Base-by-base conservation (phyloP, 2,329 filamentous ascomycete genomes). In the Teratosphaeria zuluensis region DNA sequence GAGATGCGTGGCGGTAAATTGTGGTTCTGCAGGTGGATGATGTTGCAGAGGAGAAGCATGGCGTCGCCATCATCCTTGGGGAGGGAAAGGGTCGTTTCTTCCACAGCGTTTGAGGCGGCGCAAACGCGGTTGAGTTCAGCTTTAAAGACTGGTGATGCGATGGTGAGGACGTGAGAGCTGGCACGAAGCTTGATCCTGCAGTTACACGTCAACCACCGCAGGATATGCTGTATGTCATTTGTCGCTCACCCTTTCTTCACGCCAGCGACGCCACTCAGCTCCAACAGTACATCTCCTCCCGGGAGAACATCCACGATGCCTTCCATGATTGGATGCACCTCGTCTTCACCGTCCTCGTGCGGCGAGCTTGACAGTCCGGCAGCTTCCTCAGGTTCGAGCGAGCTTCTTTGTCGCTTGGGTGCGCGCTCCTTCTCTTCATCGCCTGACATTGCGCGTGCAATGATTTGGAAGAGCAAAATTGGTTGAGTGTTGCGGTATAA, bases 21-120 rank as follows among this genome's bases (percentile, higher is more conserved):
- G 46, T 67, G 62, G 59, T 68, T 64, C 56, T 64, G 65, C 5
- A 68, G 63, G 59, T 70, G 68, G 16, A 69, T 58, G 48, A 68
- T 62, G 59, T 66, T 64, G 56, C 60, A 59, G 48, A 70, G 60
- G 9, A 68, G 57, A 55, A 65, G 59, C n/a, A 70, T 46, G 0
- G 65, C 56, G 24, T 67, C 66, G 55, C 59, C 63, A 46, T 66
- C 64, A 51, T 67, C 65, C 19, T 64, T 61, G 5, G 62, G 38
- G 53, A 48, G 62, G 38, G 54, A 38, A 16, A 66, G 35, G 30
- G 51, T 31, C 9, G 14, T 32, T 16, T 24, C 56, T 32, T 28
- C 55, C 48, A 24, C 28, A 48, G 46, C 53, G 38, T 31, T 58
- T 21, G 30, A 6, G 28, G 21, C 6, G n/a, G 48, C 53, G 4